Conservation (phyloP, 345 rosid genomes). For the Eucalyptus brandiana region DNA sequence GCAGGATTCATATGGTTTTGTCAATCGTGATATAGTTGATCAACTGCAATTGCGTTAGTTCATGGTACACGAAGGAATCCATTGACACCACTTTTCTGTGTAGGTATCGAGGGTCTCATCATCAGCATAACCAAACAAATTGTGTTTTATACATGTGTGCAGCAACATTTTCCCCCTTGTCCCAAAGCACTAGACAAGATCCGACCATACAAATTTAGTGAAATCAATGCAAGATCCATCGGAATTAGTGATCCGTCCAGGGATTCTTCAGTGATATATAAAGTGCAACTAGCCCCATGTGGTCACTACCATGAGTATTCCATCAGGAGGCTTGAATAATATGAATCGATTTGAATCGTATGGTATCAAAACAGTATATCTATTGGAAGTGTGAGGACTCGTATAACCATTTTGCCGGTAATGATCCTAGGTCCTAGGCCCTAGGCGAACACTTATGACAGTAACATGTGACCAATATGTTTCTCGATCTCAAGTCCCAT, state of each 20-base stretch:
- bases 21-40: not conserved
- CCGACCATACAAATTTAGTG: not conserved
- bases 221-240: not conserved
- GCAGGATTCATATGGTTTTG: not conserved
- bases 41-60: not conserved
- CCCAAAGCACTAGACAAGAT: not conserved
- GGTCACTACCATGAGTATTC: not conserved
- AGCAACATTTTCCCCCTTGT: not conserved
- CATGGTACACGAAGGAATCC: not conserved
- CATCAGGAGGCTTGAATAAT: not conserved
- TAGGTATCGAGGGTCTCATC: not conserved
- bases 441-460: not conserved
- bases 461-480: not conserved
- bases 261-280: not conserved
- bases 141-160: not conserved
- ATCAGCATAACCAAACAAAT: not conserved
- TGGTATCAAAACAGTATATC: not conserved
- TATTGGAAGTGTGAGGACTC: not conserved
- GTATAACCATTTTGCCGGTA: not conserved
- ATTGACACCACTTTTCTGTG: not conserved
- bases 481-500: not conserved
- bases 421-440: not conserved
- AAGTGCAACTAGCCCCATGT: not conserved
- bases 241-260: not conserved
- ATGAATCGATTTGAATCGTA: not conserved